Conservation (phyloP, 2,329 filamentous ascomycete genomes). For the Verticillium longisporum region DNA sequence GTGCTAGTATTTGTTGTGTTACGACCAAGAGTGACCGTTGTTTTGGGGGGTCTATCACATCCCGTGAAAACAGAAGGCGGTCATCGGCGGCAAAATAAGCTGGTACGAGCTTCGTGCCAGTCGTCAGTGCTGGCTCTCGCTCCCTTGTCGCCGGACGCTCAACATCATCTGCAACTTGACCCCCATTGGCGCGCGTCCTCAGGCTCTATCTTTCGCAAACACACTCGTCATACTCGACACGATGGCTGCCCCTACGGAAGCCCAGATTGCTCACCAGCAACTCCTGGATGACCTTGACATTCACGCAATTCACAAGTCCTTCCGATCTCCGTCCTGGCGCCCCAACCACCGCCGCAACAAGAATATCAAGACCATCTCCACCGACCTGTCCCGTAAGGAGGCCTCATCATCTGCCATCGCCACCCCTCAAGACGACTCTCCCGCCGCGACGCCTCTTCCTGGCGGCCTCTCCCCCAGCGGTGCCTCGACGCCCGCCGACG, state of each 20-base stretch:
- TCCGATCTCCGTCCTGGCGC: constrained; percentile 86
- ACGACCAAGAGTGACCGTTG: neutral
- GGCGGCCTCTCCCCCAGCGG: constrained; percentile 51
- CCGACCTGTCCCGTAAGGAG: constrained; percentile 81
- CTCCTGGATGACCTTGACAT: constrained; percentile 92
- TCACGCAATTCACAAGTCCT: constrained; percentile 76
- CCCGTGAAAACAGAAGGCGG: constrained; percentile 2
- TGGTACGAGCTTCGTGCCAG: neutral
- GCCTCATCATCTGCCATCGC: constrained; percentile 66
- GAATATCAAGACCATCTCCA: constrained; percentile 93
- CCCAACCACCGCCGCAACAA: constrained; percentile 96
- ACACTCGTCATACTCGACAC: constrained; percentile 38
- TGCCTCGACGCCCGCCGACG: constrained; percentile 48
- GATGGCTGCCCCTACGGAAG: constrained; percentile 62
- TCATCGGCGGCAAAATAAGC: constrained; percentile 9
- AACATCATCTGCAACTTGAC: neutral
- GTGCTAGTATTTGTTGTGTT: neutral
- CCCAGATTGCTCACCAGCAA: constrained; percentile 71
- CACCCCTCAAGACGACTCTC: constrained; percentile 62
- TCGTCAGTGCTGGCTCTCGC: neutral
- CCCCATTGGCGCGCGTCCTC: neutral
- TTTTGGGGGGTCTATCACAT: neutral
- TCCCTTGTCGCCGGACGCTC: neutral
- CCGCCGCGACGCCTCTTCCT: constrained; percentile 59
- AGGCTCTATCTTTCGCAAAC: neutral